Conservation (phyloP, 306 rosid genomes). For the Vicia faba region DNA sequence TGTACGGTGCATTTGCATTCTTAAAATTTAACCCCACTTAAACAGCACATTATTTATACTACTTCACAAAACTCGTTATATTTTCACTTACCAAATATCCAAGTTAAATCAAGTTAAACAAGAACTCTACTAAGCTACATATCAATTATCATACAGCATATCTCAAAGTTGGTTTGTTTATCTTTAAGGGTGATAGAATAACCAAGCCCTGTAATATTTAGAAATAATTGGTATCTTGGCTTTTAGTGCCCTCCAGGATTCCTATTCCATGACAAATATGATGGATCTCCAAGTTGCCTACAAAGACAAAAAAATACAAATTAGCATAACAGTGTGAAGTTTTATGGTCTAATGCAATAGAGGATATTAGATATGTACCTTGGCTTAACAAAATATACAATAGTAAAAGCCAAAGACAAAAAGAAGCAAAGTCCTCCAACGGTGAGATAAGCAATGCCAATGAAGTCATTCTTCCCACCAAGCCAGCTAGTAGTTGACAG, state of each 20-base stretch:
- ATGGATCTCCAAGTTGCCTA: conserved; percentile 97
- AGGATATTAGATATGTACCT: conserved; percentile 59
- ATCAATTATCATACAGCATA: too few relatives aligned
- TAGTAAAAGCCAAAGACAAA: conserved; percentile 71
- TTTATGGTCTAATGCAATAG: background rate
- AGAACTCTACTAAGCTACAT: too few relatives aligned
- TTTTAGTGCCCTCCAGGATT: conserved; percentile 70
- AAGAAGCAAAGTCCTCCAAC: conserved; percentile 94
- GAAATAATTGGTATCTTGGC: conserved; percentile 17
- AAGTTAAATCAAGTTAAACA: too few relatives aligned
- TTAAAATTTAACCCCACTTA: too few relatives aligned
- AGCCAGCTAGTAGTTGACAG: conserved; percentile 83
- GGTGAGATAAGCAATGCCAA: conserved; percentile 84
- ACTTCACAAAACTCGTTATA: too few relatives aligned
- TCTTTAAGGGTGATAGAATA: background rate
- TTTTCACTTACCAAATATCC: too few relatives aligned
- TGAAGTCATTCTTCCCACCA: conserved; percentile 83
- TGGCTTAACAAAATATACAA: conserved; percentile 84
- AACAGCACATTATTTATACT: too few relatives aligned
- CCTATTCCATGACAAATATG: conserved; percentile 89
- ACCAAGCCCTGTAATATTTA: conserved; percentile 5
- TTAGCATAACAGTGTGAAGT: background rate
- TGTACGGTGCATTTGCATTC: too few relatives aligned
- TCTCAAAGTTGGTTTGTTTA: too few relatives aligned
- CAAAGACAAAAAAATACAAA: conserved; percentile 22